Conservation (phyloP, 257 asterid species). For the Plantago elongata region DNA sequence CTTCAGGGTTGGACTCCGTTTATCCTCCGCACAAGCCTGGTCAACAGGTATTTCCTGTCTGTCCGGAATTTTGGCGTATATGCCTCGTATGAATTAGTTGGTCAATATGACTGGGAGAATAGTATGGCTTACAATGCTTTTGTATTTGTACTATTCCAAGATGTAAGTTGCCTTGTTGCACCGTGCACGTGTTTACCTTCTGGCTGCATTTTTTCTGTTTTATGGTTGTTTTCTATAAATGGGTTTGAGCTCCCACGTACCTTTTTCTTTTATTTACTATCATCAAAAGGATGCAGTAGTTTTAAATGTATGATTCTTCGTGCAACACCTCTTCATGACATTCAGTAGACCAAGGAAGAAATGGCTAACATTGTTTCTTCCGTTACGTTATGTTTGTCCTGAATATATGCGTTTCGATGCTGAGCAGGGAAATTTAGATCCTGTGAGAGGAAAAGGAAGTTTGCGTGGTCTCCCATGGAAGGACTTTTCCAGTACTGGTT, state of each 20-base stretch:
- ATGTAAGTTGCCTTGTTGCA: not conserved
- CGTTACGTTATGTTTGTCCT: not conserved
- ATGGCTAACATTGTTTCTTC: not conserved
- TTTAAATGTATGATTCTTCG: not conserved
- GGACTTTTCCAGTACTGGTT: constrained; percentile 59
- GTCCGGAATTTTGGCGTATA: constrained; percentile 1
- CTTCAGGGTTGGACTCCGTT: constrained; percentile 31
- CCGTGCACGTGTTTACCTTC: constrained; percentile 1
- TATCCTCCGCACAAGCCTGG: constrained; percentile 24
- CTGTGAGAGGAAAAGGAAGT: constrained; percentile 29
- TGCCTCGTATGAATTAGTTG: constrained; percentile 1
- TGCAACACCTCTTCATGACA: not conserved
- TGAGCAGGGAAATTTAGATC: constrained; percentile 35
- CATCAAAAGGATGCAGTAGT: not conserved
- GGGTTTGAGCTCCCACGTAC: not conserved
- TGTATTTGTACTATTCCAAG: no score
- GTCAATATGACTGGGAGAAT: not conserved
- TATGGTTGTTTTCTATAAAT: not conserved
- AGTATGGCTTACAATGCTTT: no score
- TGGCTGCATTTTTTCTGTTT: not conserved
- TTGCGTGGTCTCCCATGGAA: constrained; percentile 75
- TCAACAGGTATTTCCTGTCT: constrained; percentile 34
- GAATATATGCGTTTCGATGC: not conserved
- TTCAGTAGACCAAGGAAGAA: not conserved
- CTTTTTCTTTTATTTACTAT: not conserved